Evolutionary conservation across 2,329 filamentous ascomycete genomes (phyloP).

Genomic region (Xylaria sp.): DNA sequence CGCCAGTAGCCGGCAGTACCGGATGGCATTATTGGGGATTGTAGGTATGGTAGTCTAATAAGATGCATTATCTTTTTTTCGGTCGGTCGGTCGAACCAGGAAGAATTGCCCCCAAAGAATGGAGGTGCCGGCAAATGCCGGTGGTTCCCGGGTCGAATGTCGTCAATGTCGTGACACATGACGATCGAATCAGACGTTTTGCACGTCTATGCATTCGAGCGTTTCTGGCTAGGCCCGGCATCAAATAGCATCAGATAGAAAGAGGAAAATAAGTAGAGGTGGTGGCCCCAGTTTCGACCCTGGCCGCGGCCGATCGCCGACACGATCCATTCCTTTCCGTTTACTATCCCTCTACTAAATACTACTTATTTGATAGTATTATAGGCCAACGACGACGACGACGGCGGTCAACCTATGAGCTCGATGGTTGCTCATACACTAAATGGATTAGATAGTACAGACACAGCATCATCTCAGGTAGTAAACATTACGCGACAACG

Average conservation of each 20-base stretch:
- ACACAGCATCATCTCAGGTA: constrained; percentile 3
- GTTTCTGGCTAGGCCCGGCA: constrained; percentile 11
- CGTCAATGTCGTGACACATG: constrained; percentile 35
- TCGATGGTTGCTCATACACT: too few relatives aligned
- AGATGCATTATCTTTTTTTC: too few relatives aligned
- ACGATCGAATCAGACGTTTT: constrained; percentile 33
- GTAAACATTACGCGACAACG: constrained; percentile 24
- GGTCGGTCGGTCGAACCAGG: constrained; percentile 3
- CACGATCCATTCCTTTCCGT: background rate
- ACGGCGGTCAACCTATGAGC: background rate
- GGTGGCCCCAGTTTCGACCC: background rate
- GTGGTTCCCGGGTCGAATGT: constrained; percentile 23
- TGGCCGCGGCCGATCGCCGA: constrained; percentile 24
- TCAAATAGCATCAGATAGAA: background rate
- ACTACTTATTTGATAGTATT: background rate
- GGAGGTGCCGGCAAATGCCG: constrained; percentile 31
- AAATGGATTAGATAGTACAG: background rate
- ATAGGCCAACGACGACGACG: background rate
- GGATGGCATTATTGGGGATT: constrained; percentile 20
- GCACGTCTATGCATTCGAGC: constrained; percentile 14
- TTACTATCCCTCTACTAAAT: background rate
- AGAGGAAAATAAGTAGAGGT: background rate
- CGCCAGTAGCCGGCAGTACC: constrained; percentile 20
- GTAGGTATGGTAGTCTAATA: background rate
- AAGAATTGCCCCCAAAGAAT: constrained; percentile 12